Base-by-base conservation (phyloP, 306 rosid species). In the Carpinus viminea region DNA sequence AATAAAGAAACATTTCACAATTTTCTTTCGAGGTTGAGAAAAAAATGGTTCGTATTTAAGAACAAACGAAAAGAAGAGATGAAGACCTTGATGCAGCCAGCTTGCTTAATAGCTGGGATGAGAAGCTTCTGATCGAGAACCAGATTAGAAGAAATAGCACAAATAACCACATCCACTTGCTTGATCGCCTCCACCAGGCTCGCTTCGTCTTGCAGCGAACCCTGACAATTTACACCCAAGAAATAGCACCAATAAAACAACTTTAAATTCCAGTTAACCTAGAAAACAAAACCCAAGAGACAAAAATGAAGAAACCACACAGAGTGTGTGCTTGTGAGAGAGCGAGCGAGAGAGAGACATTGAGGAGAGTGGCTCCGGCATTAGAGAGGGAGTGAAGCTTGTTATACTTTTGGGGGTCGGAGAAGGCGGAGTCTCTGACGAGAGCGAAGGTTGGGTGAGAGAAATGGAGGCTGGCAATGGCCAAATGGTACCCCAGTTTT, bases 141-240 rank as follows among this genome's bases (percentile, higher is more conserved):
- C 15, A 85, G 91, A 64, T 68, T 75, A 48, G 89, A 51, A 7
- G 92, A 81, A 80, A 94, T 91, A 70, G 97, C 93, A 50, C 86
- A 94, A 72, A 94, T 87, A 0, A 93, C 92, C 34, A 90, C 97
- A 75, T 93, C 98, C n/a, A 93, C 98, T 65, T 80, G 87, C 77
- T 83, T 87, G 11, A 90, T 82, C 5, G 97, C 93, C 50, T 87
- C 86, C 45, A 79, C n/a, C 20, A 93, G 84, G 79, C 92, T 85
- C 18, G 82, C 82, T 85, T 90, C 96, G 43, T 93, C 98, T 41
- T 89, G 80, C 34, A 93, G 87, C 12, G 95, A 91, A 71, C 98
- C 98, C 89, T 87, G 62, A 31, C 34, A 31, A 31, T 31, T 31
- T 2, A 2, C 45, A 72, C 34, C 28, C 66, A 26, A 61, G n/a